A percentile compares a stretch with the other conserved stretches of the same genome.
phyloP scores from a whole-genome alignment of 2,329 filamentous ascomycete species.

The Dactylellina leptospora region DNA sequence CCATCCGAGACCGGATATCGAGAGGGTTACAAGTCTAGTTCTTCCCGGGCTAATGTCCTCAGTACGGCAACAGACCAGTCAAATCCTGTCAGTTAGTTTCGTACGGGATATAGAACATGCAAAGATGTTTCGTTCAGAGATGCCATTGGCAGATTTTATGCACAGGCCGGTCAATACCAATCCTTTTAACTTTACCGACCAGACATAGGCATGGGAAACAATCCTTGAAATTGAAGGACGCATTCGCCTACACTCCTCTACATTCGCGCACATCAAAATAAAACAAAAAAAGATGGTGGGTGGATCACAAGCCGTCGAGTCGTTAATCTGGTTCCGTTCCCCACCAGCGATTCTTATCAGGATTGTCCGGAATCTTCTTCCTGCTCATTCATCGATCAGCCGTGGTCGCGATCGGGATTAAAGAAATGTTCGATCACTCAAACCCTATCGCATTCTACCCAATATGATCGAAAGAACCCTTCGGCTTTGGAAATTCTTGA shows the following conservation, averaged over 20 bases:
- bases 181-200: too few relatives aligned
- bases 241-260: slow-evolving; percentile 5
- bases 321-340: slow-evolving; percentile 5
- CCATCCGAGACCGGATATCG: slow-evolving; percentile 28
- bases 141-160: too few relatives aligned
- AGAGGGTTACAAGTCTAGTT: not conserved
- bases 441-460: slow-evolving; percentile 1
- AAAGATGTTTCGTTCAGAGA: too few relatives aligned
- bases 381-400: slow-evolving; percentile 9
- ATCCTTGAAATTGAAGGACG: not conserved
- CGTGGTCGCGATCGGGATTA: slow-evolving; percentile 33
- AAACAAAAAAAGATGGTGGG: slow-evolving; percentile 5
- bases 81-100: too few relatives aligned
- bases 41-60: slow-evolving; percentile 13
- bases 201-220: not conserved
- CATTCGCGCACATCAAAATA: slow-evolving; percentile 11
- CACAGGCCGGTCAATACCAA: too few relatives aligned
- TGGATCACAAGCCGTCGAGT: slow-evolving; percentile 14
- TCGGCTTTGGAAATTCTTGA: slow-evolving; percentile 20
- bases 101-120: too few relatives aligned
- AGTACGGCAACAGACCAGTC: slow-evolving; percentile 32
- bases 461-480: slow-evolving; percentile 10
- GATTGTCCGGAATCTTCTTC: slow-evolving; percentile 19
- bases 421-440: not conserved
- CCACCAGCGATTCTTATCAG: slow-evolving; percentile 6